phyloP scores from a whole-genome alignment of 148 eudicot species.

The Fagopyrum tataricum region DNA sequence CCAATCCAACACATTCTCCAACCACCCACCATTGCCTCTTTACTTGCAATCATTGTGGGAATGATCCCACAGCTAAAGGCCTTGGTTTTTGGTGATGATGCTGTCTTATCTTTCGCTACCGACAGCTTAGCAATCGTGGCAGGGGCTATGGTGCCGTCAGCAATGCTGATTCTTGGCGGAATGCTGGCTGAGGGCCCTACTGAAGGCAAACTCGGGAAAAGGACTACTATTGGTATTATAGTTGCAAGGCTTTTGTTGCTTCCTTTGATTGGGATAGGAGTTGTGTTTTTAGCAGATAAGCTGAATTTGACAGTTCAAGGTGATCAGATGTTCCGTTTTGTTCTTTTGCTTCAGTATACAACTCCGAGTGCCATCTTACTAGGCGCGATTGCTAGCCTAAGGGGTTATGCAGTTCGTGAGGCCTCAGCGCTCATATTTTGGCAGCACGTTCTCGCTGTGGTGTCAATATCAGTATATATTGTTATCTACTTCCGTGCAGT shows the following conservation, averaged over 20 bases:
- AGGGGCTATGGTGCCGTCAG: conserved; percentile 79
- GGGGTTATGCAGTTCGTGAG: conserved; percentile 85
- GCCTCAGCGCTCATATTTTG: conserved; percentile 85
- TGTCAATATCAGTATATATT: conserved; percentile 52
- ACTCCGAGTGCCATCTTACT: conserved; percentile 88
- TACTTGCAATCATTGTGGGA: conserved; percentile 61
- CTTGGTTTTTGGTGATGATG: conserved; percentile 57
- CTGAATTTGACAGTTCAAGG: conserved; percentile 42
- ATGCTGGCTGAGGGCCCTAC: conserved; percentile 87
- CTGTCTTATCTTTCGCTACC: conserved; percentile 39
- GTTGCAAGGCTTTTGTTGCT: conserved; percentile 65
- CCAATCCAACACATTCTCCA: conserved; percentile 60
- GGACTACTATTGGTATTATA: conserved; percentile 60
- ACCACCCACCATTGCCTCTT: conserved; percentile 72
- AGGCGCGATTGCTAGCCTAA: conserved; percentile 90
- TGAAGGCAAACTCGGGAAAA: conserved; percentile 50
- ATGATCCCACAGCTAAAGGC: conserved; percentile 58
- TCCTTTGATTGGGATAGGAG: conserved; percentile 68
- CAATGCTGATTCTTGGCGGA: conserved; percentile 81
- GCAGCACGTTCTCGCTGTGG: conserved; percentile 70
- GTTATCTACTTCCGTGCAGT: conserved; percentile 53
- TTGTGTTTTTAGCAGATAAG: conserved; percentile 41
- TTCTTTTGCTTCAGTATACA: conserved; percentile 72
- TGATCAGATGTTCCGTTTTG: conserved; percentile 68
- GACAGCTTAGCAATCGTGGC: conserved; percentile 68